Evolutionary conservation across 1,284 basidiomycete genomes (phyloP).

Genomic region (Ceratobasidium theobromae): DNA sequence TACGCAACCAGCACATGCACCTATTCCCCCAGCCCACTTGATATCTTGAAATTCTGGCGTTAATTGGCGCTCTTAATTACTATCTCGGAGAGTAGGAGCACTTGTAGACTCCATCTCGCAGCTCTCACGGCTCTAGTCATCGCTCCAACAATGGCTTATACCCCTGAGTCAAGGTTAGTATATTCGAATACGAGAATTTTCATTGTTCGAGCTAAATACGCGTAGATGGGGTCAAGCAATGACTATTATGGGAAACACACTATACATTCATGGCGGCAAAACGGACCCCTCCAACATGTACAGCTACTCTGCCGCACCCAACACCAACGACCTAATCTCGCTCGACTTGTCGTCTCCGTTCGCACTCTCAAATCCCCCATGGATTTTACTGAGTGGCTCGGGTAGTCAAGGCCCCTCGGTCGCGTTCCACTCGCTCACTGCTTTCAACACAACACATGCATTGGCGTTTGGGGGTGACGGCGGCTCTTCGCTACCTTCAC

Average conservation of each 20-base stretch:
- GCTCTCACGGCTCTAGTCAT: neutral
- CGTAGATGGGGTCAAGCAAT: slow-evolving; percentile 80
- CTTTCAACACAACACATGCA: slow-evolving; percentile 55
- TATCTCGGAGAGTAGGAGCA: neutral
- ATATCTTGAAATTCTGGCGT: neutral
- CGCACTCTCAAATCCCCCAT: slow-evolving; percentile 60
- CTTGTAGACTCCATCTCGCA: neutral
- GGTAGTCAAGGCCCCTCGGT: slow-evolving; percentile 58
- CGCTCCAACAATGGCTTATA: neutral
- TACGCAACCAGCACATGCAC: too few relatives aligned
- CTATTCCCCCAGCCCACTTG: too few relatives aligned
- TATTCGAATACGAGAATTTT: too few relatives aligned
- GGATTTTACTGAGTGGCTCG: slow-evolving; percentile 56
- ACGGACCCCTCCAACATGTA: slow-evolving; percentile 66
- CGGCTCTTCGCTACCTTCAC: slow-evolving; percentile 57
- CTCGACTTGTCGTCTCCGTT: slow-evolving; percentile 67
- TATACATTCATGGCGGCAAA: slow-evolving; percentile 78
- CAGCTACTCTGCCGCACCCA: slow-evolving; percentile 73
- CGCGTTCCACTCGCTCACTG: slow-evolving; percentile 79
- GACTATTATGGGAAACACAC: slow-evolving; percentile 58
- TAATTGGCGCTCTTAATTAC: neutral
- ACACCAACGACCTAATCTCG: slow-evolving; percentile 65
- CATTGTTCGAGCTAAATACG: neutral
- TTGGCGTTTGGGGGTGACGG: slow-evolving; percentile 77
- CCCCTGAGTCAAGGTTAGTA: too few relatives aligned